These are phyloP conservation scores for Tuber borchii DNA, from an alignment of 495 filamentous ascomycete genomes.

Conservation along the genomic window DNA sequence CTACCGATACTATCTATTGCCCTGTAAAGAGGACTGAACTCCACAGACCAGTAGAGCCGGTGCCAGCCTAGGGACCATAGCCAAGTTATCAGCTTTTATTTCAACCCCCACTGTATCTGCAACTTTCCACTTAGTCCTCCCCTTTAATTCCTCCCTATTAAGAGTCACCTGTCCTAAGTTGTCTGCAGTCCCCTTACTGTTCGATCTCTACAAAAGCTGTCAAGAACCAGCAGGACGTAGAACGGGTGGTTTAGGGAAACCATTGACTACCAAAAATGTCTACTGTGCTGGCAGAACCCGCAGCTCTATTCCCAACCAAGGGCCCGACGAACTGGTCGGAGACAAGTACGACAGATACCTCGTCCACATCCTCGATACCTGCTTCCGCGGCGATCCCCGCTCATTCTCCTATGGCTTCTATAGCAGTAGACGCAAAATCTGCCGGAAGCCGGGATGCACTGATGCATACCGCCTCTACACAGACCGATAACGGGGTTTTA, in stretches of 20 bases:
- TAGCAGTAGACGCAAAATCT: neutral
- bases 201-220: neutral
- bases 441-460: conserved; percentile 7
- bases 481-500: conserved; percentile 13
- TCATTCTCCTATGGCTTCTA: neutral
- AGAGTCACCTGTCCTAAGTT: neutral
- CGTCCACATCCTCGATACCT: neutral
- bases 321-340: neutral
- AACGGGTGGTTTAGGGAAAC: neutral
- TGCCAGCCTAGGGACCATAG: neutral
- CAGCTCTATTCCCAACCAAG: neutral
- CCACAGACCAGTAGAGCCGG: neutral
- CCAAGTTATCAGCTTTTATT: neutral
- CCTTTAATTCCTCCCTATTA: neutral
- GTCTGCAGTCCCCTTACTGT: neutral
- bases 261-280: neutral
- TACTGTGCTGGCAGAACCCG: neutral
- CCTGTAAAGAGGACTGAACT: neutral
- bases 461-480: conserved; percentile 29
- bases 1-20: neutral
- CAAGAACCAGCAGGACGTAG: neutral
- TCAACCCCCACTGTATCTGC: neutral
- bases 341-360: neutral
- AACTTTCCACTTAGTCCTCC: neutral
- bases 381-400: neutral